Evolutionary conservation across 805 yeast species (phyloP), one percentile per base, ranked within the genome.

Genomic region (Nakazawaea sp.): DNA sequence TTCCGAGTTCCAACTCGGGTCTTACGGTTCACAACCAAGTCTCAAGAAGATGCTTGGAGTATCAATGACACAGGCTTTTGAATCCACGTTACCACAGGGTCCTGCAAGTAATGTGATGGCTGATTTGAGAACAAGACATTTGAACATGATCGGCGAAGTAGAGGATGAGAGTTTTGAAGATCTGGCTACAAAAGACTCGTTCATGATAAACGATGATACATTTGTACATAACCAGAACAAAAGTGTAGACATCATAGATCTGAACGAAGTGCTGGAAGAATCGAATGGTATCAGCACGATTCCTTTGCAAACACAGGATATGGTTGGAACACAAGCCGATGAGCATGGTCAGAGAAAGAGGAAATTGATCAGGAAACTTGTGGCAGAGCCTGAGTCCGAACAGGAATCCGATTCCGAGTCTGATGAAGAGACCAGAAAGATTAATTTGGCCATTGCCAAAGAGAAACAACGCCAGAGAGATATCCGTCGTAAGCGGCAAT

Each of bases 331-430:
- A n/a, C n/a, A n/a, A n/a, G n/a, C n/a, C n/a, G n/a, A n/a, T n/a
- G n/a, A n/a, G n/a, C n/a, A n/a, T n/a, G n/a, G n/a, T n/a, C n/a
- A n/a, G n/a, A n/a, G n/a, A n/a, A 57, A 35, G 51, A 52, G 34
- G 47, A 55, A 27, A 38, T 53, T 5, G 53, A 5, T 21, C 27
- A 45, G 27, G 49, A 47, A 9, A 46, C 43, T n/a, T 45, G n/a
- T n/a, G n/a, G n/a, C n/a, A n/a, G n/a, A n/a, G n/a, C n/a, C n/a
- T n/a, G 43, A 32, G 44, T 39, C n/a, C 32, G 27, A 18, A 19
- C 7, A n/a, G 10, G 32, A 30, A n/a, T 11, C 17, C 27, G 47
- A 47, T 44, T 23, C 63, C 49, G 55, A 75, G 58, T 56, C 66
- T 51, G 43, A 62, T 47, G 51, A 59, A 58, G 41, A 48, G 61